Evolutionary conservation across 148 eudicot species (phyloP).

Genomic region (Rhododendron henanense): DNA sequence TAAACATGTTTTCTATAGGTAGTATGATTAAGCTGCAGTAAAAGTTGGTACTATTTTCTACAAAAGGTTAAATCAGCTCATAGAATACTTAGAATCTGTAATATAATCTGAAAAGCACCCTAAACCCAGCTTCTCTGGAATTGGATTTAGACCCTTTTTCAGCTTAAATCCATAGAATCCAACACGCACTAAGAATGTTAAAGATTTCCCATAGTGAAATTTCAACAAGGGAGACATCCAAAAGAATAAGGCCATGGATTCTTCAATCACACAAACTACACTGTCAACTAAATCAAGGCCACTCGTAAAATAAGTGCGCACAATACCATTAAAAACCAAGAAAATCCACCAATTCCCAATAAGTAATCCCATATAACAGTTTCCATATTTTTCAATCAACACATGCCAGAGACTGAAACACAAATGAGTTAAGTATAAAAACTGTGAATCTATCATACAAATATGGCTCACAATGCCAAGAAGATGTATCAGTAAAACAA

Average conservation of each 20-base stretch:
- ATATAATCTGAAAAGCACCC: no score
- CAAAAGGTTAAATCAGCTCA: no score
- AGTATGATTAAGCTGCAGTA: no score
- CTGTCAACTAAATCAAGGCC: background rate
- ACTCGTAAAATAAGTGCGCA: background rate
- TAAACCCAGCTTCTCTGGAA: no score
- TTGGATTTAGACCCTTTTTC: no score
- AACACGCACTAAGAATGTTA: background rate
- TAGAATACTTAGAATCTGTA: no score
- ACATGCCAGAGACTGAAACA: background rate
- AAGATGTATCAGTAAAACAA: no score
- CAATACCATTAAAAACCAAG: background rate
- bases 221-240: background rate
- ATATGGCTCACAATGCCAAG: background rate
- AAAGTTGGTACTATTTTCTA: no score
- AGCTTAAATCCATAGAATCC: no score
- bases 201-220: background rate
- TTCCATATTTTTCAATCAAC: background rate
- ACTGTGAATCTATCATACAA: background rate
- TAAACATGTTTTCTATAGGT: no score
- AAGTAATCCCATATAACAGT: background rate
- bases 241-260: background rate
- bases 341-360: background rate
- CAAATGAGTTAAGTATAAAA: background rate
- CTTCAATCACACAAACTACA: background rate